Base-by-base conservation (phyloP, 75 land plant species). In the Selaginella tamariscina region DNA sequence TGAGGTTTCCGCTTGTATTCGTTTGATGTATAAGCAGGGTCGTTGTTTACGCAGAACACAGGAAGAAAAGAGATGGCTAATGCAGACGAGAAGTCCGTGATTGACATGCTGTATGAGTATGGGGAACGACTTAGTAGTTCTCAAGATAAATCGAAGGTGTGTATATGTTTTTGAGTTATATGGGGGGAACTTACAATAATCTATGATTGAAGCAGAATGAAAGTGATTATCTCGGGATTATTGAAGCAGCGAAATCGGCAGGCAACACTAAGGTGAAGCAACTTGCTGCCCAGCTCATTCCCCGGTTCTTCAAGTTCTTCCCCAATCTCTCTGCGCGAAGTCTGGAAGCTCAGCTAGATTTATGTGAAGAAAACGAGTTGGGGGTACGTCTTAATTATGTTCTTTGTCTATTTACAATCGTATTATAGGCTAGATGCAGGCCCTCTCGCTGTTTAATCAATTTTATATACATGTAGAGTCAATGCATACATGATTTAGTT, bases 241-340 rank as follows among this genome's bases (percentile, higher is more conserved):
- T 93, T 8, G 86, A 81, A 26, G 88, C 90, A 27, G 86, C 82
- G 24, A 79, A 80, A 56, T 39, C 49, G 5, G 15, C 5, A 39
- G 81, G 81, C 30, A 81, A 87, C 76, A 74, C 68, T 28, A 93
- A 89, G 73, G 83, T 88, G 31, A 93, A 89, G 78, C 96, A 93
- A 74, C 83, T 93, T 65, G 91, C 98, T 1, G 91, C 98, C n/a
- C 98, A 93, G 80, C 81, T 93, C 22, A 93, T 93, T 55, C 98
- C 98, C 31, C 81, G 88, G 29, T 93, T 83, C 73, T 89, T 87
- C 82, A 89, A 89, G 84, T 77, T 70, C 73, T 93, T 93, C 62
- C 98, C 91, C 0, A 60, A 31, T 32, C 84, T 83, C 2, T 73
- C 79, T 0, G 69, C 65, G 2, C 33, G 72, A 24, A 89, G 95